Evolutionary conservation across 140 eudicot species (phyloP).

Genomic region (Stevia rebaudiana): DNA sequence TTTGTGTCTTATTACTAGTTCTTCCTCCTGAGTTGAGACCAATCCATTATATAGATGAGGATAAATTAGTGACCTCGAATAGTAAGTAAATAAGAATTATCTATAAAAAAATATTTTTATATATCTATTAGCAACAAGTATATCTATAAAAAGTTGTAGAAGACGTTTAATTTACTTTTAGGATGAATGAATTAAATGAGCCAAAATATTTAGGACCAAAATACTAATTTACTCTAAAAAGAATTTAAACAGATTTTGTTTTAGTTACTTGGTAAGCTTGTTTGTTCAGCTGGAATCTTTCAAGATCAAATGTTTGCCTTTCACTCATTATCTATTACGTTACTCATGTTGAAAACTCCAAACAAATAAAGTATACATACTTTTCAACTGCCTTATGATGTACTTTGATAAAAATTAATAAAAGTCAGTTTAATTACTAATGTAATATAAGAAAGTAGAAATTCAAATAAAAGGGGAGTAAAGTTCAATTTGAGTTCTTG

Average conservation of each 20-base stretch:
- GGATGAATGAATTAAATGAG: too few relatives aligned
- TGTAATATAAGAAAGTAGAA: too few relatives aligned
- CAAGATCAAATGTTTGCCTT: background rate
- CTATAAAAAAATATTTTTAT: too few relatives aligned
- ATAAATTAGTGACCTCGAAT: background rate
- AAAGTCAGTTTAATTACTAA: background rate
- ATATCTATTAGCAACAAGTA: too few relatives aligned
- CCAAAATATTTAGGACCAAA: too few relatives aligned
- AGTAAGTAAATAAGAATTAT: background rate
- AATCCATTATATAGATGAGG: background rate
- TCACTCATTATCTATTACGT: background rate
- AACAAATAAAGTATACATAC: background rate
- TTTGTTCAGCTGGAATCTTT: background rate
- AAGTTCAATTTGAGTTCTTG: too few relatives aligned
- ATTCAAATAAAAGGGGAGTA: too few relatives aligned
- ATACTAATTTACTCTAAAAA: too few relatives aligned
- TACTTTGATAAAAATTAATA: background rate
- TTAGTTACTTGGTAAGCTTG: background rate
- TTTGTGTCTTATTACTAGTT: too few relatives aligned
- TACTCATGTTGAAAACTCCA: background rate
- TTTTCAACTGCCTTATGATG: too few relatives aligned
- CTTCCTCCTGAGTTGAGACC: background rate
- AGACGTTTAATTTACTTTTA: too few relatives aligned
- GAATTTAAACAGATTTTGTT: background rate
- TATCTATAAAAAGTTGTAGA: too few relatives aligned